Percentiles rank a stretch among this genome's conserved stretches.
Evolutionary conservation across 1,139 yeast genomes (phyloP).

Genomic region (Lipomyces yarrowii): DNA sequence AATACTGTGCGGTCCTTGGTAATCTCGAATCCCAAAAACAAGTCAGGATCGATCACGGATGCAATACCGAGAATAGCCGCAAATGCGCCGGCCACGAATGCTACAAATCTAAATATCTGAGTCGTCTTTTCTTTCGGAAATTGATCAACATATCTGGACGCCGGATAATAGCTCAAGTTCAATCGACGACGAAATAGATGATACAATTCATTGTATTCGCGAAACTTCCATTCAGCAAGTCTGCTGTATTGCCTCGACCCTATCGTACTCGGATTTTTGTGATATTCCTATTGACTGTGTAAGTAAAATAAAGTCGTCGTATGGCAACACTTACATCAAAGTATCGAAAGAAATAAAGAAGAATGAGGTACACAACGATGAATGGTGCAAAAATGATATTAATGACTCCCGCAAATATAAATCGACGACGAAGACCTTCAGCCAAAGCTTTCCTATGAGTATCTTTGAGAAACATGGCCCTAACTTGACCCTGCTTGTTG

Average conservation of each 20-base stretch:
- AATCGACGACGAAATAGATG: constrained; percentile 82
- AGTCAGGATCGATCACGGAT: constrained; percentile 89
- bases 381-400: constrained; percentile 85
- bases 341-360: constrained; percentile 83
- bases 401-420: constrained; percentile 83
- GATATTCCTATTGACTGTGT: constrained; percentile 56
- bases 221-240: constrained; percentile 88
- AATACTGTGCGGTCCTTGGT: constrained; percentile 78
- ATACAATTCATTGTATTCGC: constrained; percentile 90
- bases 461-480: constrained; percentile 70
- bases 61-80: constrained; percentile 83
- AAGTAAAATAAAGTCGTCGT: not conserved
- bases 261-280: constrained; percentile 81
- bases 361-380: constrained; percentile 75
- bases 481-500: constrained; percentile 81
- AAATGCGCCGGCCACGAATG: constrained; percentile 85
- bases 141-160: constrained; percentile 81
- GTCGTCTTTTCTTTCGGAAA: constrained; percentile 84
- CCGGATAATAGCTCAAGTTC: constrained; percentile 74
- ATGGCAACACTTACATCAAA: constrained; percentile 53
- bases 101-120: constrained; percentile 57
- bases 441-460: constrained; percentile 68
- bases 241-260: constrained; percentile 92
- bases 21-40: constrained; percentile 85
- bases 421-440: constrained; percentile 72